Evolutionary conservation across 2,329 filamentous ascomycete genomes (phyloP), one percentile per base, ranked within the genome.

Genomic region (Fusarium succisae): DNA sequence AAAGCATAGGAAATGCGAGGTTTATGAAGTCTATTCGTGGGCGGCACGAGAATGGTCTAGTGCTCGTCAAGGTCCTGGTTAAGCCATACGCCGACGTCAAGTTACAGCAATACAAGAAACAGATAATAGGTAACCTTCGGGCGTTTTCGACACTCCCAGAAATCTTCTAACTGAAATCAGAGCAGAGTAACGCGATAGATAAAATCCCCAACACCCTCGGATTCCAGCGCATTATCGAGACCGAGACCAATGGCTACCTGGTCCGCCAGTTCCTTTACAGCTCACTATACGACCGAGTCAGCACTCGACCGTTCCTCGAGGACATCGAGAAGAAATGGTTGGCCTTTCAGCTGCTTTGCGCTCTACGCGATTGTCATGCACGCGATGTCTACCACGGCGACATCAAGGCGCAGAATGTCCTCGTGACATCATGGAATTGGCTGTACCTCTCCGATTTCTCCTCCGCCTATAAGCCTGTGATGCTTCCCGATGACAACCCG

Each of bases 401-500:
- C 80, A 98, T 99, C 86, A 99, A 99, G 86, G 96, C 96, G 4
- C 96, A 99, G 83, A 99, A 99, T 79, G 91, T 97, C 41, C 86
- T 99, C 54, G 96, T 99, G 57, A 99, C 96, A 1, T 98, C 96
- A 12, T 99, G 96, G 96, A 98, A 98, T 84, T 99, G 97, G 96
- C 88, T 99, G 5, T 99, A 98, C 81, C 88, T 99, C 43, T 92
- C 95, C n/a, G 96, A 99, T 82, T 99, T 98, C 81, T 98, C 96
- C 8, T 95, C 96, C 1, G 92, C 94, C 0, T 98, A 97, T 85
- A 99, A 99, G 80, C 96, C 95, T 17, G 94, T 95, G 10, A 94
- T 94, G 82, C 87, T 99, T 6, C 96, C 96, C 6, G 96, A 98
- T 81, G 95, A 99, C 79, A 98, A 99, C 79, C 96, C 96, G 3